Base-by-base conservation (phyloP, 441 rosid species). In the California macrophylla region DNA sequence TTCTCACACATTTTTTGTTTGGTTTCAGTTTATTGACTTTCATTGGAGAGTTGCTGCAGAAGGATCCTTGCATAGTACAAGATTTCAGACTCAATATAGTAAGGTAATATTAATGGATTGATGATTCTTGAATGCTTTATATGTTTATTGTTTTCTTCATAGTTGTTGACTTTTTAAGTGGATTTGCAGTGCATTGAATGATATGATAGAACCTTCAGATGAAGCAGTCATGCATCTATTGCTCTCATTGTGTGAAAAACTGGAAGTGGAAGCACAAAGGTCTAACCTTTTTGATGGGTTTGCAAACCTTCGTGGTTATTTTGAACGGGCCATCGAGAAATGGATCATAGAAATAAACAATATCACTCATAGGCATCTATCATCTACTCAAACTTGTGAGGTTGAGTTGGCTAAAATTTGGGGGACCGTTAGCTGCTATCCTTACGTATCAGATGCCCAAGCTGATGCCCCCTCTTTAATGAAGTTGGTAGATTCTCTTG, bases 371-470 rank as follows among this genome's bases (percentile, higher is more conserved):
- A 78, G 75, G 70, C 74, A 72, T 42, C 34, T 70, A 47, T 77
- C 79, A 40, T 74, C 78, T 74, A 66, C 79, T 69, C 74, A 72
- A 38, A 66, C 82, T 75, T 81, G 77, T 64, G 71, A 75, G 69
- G 66, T 77, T 30, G 75, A 80, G 74, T 75, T 93, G 82, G 86
- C 96, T 79, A 60, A 67, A 56, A 77, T 89, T 32, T 89, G 97
- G 96, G 95, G 89, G 79, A 74, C 72, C 28, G 72, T 88, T 66
- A 77, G 78, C 42, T 89, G 96, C 82, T 89, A 81, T 82, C 92
- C 95, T 62, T 69, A 75, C 68, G 68, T 86, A 34, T 69, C 70
- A 56, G 78, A 73, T 71, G 72, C 34, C 58, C 82, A 71, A 70
- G 85, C 69, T 69, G 76, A 70, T 67, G 70, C 84, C 58, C 77